A percentile compares a stretch with the other conserved stretches of the same genome.
Evolutionary conservation across 768 basidiomycete genomes (phyloP).

Genomic region (Tulasnella sp.): DNA sequence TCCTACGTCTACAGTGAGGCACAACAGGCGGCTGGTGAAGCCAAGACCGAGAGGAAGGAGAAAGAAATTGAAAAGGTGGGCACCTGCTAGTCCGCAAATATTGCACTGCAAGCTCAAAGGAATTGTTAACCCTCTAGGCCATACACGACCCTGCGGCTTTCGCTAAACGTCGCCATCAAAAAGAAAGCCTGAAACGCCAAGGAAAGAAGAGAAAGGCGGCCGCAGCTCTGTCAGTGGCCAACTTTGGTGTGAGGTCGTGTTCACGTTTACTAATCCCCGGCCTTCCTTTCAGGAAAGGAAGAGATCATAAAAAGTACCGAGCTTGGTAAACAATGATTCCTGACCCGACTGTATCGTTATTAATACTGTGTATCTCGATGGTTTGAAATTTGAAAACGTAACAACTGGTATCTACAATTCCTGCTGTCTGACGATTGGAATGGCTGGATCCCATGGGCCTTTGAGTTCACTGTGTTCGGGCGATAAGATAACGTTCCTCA

Average conservation of each 20-base stretch:
- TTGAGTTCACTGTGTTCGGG: constrained; percentile 62
- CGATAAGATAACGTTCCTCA: neutral
- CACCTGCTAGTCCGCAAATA: neutral
- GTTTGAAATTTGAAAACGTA: neutral
- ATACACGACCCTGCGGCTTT: neutral
- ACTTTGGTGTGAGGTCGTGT: neutral
- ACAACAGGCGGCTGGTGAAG: constrained; percentile 52
- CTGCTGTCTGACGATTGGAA: constrained; percentile 31
- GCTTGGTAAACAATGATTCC: neutral
- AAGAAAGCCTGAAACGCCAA: neutral
- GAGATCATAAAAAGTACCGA: neutral
- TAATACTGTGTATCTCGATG: neutral
- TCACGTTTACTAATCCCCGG: neutral
- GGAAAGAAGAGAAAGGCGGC: neutral
- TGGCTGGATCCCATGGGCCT: constrained; percentile 84
- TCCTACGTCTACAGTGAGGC: constrained; percentile 68
- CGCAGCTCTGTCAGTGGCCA: neutral
- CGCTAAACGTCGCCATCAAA: neutral
- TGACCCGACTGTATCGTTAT: neutral
- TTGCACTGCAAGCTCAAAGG: neutral
- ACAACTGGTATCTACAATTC: neutral
- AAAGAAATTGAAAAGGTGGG: constrained; percentile 29
- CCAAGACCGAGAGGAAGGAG: constrained; percentile 61
- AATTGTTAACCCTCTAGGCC: neutral
- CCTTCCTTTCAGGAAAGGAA: neutral